phyloP scores from a whole-genome alignment of 2,329 filamentous ascomycete genomes.

The Pleoardoris graminearum region DNA sequence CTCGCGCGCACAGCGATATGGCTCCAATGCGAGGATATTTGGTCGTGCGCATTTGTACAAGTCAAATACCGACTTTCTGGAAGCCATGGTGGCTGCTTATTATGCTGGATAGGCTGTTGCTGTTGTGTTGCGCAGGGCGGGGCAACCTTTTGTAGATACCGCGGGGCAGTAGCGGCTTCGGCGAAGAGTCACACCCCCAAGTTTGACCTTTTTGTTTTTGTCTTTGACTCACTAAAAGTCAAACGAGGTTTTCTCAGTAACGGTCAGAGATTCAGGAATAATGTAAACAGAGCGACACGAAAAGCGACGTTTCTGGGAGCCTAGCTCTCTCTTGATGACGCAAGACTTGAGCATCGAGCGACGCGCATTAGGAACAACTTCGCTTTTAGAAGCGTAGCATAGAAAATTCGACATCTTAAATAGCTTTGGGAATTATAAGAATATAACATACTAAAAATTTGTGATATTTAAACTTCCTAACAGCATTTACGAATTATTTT shows the following conservation, averaged over 20 bases:
- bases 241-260: neutral
- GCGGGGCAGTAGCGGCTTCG: conserved; percentile 18
- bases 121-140: conserved; percentile 16
- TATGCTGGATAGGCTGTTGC: neutral
- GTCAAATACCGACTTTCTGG: conserved; percentile 47
- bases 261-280: neutral
- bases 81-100: conserved; percentile 25
- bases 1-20: conserved; percentile 59
- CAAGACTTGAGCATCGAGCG: neutral
- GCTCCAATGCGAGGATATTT: conserved; percentile 58
- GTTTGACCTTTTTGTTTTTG: neutral
- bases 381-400: too few species aligned
- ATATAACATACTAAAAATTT: too few species aligned
- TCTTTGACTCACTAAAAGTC: conserved; percentile 1
- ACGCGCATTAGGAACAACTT: too few species aligned
- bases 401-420: too few species aligned
- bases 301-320: neutral
- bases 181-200: conserved; percentile 11
- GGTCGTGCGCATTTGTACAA: conserved; percentile 55
- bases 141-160: conserved; percentile 35
- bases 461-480: too few species aligned
- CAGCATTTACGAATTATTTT: too few species aligned
- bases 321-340: neutral
- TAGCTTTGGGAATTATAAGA: too few species aligned
- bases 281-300: neutral